Evolutionary conservation across 2,329 filamentous ascomycete genomes (phyloP).

Genomic region (Pseudocercospora eumusae): DNA sequence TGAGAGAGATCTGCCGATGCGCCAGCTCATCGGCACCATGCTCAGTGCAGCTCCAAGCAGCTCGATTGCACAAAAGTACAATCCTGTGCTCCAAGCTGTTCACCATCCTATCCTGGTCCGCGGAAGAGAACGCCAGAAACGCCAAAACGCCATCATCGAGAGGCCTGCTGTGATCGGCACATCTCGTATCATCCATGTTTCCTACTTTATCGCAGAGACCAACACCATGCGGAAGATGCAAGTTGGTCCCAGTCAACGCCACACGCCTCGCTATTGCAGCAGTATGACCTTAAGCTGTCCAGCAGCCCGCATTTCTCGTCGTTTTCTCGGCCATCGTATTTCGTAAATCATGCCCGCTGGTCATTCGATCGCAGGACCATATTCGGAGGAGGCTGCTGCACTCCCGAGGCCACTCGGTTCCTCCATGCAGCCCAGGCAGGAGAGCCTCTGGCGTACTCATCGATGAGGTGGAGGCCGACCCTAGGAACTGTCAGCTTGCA

Average conservation of each 20-base stretch:
- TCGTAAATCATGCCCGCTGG: slow-evolving; percentile 13
- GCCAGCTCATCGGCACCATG: slow-evolving; percentile 1
- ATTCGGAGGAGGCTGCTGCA: neutral
- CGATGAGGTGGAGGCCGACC: slow-evolving; percentile 44
- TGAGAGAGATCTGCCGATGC: neutral
- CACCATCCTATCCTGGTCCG: neutral
- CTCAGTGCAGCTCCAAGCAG: neutral
- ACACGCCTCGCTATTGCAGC: slow-evolving; percentile 4
- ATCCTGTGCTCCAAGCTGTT: neutral
- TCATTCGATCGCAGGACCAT: slow-evolving; percentile 13
- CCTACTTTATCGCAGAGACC: neutral
- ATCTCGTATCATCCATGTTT: neutral
- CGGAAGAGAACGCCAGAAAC: neutral
- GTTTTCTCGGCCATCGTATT: slow-evolving; percentile 2
- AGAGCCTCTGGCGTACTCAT: slow-evolving; percentile 44
- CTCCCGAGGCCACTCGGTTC: slow-evolving; percentile 11
- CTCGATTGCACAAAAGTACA: neutral
- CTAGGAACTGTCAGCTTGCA: slow-evolving; percentile 33
- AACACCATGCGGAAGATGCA: neutral
- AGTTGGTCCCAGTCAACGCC: neutral
- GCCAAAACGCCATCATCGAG: neutral
- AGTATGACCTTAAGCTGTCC: slow-evolving; percentile 14
- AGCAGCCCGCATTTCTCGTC: slow-evolving; percentile 14
- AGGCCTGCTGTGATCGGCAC: neutral
- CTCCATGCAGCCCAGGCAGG: slow-evolving; percentile 34